phyloP scores from a whole-genome alignment of 352 stramenopile species.

The Phytopythium cucurbitacearum region DNA sequence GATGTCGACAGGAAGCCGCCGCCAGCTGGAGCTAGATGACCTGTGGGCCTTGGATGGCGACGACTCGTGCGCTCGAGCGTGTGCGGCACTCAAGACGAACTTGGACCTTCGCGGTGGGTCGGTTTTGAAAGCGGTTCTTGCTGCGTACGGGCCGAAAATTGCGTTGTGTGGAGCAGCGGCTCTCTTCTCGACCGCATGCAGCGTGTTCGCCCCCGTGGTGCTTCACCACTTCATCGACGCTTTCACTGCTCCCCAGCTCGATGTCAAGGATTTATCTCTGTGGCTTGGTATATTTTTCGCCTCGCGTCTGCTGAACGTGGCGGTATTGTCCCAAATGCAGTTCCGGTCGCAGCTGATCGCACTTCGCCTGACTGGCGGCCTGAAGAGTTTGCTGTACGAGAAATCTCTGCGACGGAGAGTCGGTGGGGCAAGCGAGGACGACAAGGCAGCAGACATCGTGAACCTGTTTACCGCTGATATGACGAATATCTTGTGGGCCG shows the following conservation, averaged over 20 bases:
- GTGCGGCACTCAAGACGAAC: constrained; percentile 15
- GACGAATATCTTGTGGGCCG: constrained; percentile 35
- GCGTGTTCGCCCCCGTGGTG: constrained; percentile 36
- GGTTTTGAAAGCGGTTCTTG: too few species aligned
- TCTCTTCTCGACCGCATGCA: constrained; percentile 25
- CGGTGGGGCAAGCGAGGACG: background rate
- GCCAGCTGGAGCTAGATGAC: constrained; percentile 20
- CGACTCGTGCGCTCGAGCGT: constrained; percentile 36
- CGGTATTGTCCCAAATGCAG: constrained; percentile 17
- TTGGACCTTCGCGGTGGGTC: constrained; percentile 7
- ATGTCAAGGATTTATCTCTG: constrained; percentile 7
- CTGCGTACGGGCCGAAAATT: constrained; percentile 20
- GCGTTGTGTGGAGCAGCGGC: constrained; percentile 19
- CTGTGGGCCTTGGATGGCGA: constrained; percentile 4
- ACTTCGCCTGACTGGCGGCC: constrained; percentile 21
- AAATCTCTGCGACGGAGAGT: constrained; percentile 30
- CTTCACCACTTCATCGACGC: constrained; percentile 41
- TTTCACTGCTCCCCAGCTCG: constrained; percentile 9
- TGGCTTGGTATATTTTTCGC: constrained; percentile 47
- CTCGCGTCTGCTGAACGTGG: constrained; percentile 19
- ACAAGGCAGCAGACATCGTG: constrained; percentile 68
- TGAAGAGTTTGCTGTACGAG: constrained; percentile 36
- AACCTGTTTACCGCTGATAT: constrained; percentile 94
- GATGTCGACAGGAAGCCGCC: constrained; percentile 32
- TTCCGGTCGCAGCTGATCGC: constrained; percentile 24